These are phyloP conservation scores for Leishmania tropica DNA, from an alignment of 208 protist genomes.

Conservation along the genomic window DNA sequence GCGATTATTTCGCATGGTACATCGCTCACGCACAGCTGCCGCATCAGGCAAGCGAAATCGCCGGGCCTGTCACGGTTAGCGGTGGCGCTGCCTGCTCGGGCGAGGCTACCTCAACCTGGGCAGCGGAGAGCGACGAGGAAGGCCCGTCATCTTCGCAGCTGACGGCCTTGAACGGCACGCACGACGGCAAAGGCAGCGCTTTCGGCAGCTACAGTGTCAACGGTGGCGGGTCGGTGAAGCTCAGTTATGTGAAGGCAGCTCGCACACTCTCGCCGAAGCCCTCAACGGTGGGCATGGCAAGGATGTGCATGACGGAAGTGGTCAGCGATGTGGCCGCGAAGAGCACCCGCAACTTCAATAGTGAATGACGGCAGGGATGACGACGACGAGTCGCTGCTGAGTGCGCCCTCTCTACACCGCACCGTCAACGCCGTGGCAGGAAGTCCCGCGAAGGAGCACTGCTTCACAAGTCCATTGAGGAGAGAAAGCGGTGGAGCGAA, in stretches of 20 bases:
- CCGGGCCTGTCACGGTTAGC: background rate
- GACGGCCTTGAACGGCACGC: background rate
- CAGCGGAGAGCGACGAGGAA: background rate
- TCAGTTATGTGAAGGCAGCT: background rate
- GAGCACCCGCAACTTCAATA: background rate
- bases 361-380: background rate
- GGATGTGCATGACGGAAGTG: background rate
- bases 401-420: background rate
- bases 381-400: background rate
- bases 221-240: background rate
- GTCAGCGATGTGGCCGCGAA: background rate
- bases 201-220: background rate
- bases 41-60: background rate
- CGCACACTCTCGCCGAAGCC: background rate
- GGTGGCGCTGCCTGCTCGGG: background rate
- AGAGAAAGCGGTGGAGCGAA: too few species aligned
- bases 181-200: slow-evolving; percentile 1
- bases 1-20: slow-evolving; percentile 84
- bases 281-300: background rate
- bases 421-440: background rate
- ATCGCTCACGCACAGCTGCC: slow-evolving; percentile 31
- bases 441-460: background rate
- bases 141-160: background rate
- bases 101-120: background rate
- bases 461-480: too few species aligned